phyloP scores from a whole-genome alignment of 768 basidiomycete genomes.

The Rhizopogon rudus region DNA sequence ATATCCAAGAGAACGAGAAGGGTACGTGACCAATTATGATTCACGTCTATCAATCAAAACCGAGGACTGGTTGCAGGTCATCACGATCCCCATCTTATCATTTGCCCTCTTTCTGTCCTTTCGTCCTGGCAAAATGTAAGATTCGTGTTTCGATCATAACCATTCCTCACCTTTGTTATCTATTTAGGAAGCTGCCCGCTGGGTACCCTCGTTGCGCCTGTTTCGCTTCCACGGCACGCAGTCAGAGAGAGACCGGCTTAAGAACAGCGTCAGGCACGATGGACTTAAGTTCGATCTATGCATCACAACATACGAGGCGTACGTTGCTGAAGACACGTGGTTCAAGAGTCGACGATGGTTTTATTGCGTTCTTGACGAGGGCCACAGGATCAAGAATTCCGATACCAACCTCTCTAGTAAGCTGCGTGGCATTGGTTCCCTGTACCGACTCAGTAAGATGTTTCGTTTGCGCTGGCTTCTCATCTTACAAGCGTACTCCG shows the following conservation, averaged over 20 bases:
- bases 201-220: constrained; percentile 46
- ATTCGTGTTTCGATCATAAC: not conserved
- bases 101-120: constrained; percentile 68
- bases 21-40: constrained; percentile 22
- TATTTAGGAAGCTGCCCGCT: constrained; percentile 45
- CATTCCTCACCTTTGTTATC: not conserved
- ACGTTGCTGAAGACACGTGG: constrained; percentile 52
- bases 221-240: constrained; percentile 60
- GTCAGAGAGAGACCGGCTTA: constrained; percentile 52
- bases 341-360: constrained; percentile 56
- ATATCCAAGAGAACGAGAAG: constrained; percentile 51
- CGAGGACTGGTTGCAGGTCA: constrained; percentile 18
- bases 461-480: not conserved
- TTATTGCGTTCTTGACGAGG: constrained; percentile 60
- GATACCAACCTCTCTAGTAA: constrained; percentile 49
- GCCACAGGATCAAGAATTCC: constrained; percentile 70
- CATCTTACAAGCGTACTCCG: not conserved
- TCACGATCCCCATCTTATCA: constrained; percentile 62
- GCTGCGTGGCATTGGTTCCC: constrained; percentile 49
- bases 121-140: constrained; percentile 52
- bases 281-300: constrained; percentile 41
- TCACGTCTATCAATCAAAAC: not conserved
- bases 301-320: constrained; percentile 67
- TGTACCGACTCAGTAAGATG: constrained; percentile 49
- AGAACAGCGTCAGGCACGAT: constrained; percentile 33